Base-by-base conservation (phyloP, 352 stramenopile genomes). In the Phytophthora niederhauseri region DNA sequence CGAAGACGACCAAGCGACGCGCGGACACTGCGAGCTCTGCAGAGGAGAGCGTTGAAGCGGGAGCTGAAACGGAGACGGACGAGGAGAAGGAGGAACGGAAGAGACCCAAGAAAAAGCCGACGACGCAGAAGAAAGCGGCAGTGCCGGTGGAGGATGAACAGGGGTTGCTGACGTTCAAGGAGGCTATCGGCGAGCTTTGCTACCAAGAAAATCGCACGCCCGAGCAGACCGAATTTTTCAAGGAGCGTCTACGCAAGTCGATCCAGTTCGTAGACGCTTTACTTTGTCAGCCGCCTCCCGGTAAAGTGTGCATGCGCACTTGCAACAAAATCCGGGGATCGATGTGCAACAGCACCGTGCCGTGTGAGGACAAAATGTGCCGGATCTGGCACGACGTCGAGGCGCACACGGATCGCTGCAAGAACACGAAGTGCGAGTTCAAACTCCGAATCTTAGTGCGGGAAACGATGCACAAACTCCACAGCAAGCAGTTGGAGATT, bases 321-420 rank as follows among this genome's bases (percentile, higher is more conserved):
- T 92, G 81, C 52, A 77, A 73, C 48, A 84, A 84, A 60, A 84
- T 88, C 36, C 81, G 84, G 12, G 65, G 64, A 9, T 76, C 81
- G 22, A 92, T 91, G 82, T 92, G 82, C 54, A 89, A 84, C 54
- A 75, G 68, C 48, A 74, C 80, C 34, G 64, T 75, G 30, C 81
- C 81, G 19, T 92, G 84, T 45, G 71, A 82, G 19, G 85, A 89
- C 77, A 81, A 81, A 52, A 81, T 85, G 61, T 91, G 84, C n/a
- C 81, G 84, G 20, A 76, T 90, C 22, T 92, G 84, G 84, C 82
- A 91, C 58, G 82, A 92, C 41, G 84, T 92, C 8, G 82, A 92
- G 53, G 82, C 84, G 2, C 82, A 92, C 59, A 91, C 78, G 6
- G 84, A 90, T 36, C 76, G 75, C 52, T 92, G 84, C 57, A 63